phyloP scores from a whole-genome alignment of 768 basidiomycete species.

The Tulasnella sp. region DNA sequence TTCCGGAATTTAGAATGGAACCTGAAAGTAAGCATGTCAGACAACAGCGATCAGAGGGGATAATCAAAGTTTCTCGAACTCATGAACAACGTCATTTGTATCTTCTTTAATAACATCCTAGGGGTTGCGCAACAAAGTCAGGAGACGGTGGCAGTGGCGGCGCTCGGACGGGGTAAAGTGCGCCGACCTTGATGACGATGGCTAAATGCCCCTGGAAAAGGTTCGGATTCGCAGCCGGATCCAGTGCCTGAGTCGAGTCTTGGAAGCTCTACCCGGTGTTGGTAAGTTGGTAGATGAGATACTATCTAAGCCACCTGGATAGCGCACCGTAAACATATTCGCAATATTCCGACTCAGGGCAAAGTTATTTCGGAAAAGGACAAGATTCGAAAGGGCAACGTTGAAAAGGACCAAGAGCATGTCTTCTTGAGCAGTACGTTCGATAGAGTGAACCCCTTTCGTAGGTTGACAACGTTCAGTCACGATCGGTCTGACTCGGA shows the following conservation, averaged over 20 bases:
- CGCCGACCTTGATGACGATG: slow-evolving; percentile 47
- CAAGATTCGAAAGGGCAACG: slow-evolving; percentile 49
- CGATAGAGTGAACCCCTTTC: slow-evolving; percentile 48
- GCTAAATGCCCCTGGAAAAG: slow-evolving; percentile 46
- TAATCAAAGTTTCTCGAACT: slow-evolving; percentile 31
- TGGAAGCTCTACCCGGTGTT: slow-evolving; percentile 17
- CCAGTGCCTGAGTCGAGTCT: slow-evolving; percentile 31
- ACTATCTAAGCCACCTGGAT: slow-evolving; percentile 28
- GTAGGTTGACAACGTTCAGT: neutral
- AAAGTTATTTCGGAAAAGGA: slow-evolving; percentile 54
- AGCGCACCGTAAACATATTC: slow-evolving; percentile 37
- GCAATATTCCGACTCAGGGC: slow-evolving; percentile 47
- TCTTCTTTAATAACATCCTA: slow-evolving; percentile 55
- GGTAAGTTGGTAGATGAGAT: slow-evolving; percentile 21
- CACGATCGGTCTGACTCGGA: neutral
- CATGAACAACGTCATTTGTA: slow-evolving; percentile 42
- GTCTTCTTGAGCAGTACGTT: slow-evolving; percentile 51
- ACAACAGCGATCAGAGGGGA: neutral
- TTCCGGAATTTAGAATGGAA: slow-evolving; percentile 45
- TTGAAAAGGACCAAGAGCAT: slow-evolving; percentile 52
- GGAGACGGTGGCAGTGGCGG: neutral
- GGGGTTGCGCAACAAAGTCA: neutral
- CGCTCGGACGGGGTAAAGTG: no score
- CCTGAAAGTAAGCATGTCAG: slow-evolving; percentile 24
- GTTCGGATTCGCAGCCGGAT: slow-evolving; percentile 44